Base-by-base conservation (phyloP, 805 yeast species). In the Saccharomycopsis fermentans region DNA sequence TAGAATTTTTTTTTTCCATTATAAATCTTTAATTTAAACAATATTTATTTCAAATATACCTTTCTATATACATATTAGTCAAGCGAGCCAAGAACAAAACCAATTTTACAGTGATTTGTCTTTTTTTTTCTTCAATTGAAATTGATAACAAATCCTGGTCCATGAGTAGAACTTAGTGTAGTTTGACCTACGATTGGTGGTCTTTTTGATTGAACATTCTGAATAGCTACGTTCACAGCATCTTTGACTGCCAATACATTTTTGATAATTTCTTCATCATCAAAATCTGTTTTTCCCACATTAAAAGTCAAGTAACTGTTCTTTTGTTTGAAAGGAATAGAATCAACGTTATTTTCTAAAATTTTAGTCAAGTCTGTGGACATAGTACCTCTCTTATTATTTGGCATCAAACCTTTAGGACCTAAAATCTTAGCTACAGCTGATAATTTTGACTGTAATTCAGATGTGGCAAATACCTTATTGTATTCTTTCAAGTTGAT, bases 321-420 rank as follows among this genome's bases (percentile, higher is more conserved):
- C 65, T 78, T 80, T 72, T 90, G 96, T 75, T 87, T 87, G 77
- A 87, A 90, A 17, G 89, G 84, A 65, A 82, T 76, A 47, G 87
- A 80, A 34, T 94, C 94, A 51, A 82, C 72, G 55, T 83, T 81
- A 8, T 75, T 72, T 39, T 70, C 67, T 60, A 91, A 77, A 59
- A 85, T 72, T 6, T 70, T 69, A 21, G 73, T 74, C 34, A 90
- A 73, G 65, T 90, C 82, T n/a, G 81, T 79, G 0, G 86, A 74
- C 8, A 92, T 94, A 1, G 97, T 90, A 17, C 96, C 96, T 68
- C 83, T 86, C 73, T 90, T 90, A 14, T 80, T 83, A 51, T 80
- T 79, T 53, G 99, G 98, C 87, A 91, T 85, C 65, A 94, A 77
- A 26, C 96, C 96, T 67, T 78, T 82, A 35, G 96, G 96, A 59